Evolutionary conservation across 768 basidiomycete species (phyloP).

Genomic region (Suillus hirtellus): DNA sequence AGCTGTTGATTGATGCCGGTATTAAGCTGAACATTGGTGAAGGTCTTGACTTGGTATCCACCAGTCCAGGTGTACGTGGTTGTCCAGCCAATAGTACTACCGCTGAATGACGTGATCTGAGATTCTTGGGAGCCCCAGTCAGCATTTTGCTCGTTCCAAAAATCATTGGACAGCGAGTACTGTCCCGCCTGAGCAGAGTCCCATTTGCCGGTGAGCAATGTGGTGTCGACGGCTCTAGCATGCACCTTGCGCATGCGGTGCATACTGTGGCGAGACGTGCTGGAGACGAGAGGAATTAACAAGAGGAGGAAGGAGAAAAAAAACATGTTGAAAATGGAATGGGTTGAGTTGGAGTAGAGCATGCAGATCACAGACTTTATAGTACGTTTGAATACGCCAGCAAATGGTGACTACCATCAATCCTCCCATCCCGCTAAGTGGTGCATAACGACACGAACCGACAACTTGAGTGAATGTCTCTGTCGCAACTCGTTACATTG

Average conservation of each 20-base stretch:
- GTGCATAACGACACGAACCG: neutral
- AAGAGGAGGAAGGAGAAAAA: constrained; percentile 11
- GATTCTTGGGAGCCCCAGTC: constrained; percentile 54
- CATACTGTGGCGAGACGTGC: neutral
- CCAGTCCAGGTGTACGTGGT: constrained; percentile 57
- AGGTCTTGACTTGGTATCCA: constrained; percentile 57
- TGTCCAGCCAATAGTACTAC: constrained; percentile 48
- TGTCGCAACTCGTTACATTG: neutral
- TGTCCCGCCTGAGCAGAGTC: constrained; percentile 43
- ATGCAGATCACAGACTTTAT: neutral
- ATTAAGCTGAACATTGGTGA: constrained; percentile 56
- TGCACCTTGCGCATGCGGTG: neutral
- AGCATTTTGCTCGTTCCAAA: constrained; percentile 42
- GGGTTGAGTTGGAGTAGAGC: neutral
- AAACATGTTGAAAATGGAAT: neutral
- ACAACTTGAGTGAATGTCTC: neutral
- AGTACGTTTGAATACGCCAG: neutral
- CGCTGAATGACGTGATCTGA: constrained; percentile 42
- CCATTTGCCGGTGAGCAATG: constrained; percentile 48
- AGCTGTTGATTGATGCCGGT: constrained; percentile 52
- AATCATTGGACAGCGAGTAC: constrained; percentile 54
- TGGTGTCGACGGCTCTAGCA: constrained; percentile 22
- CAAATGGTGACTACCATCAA: constrained; percentile 3
- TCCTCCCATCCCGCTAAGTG: neutral
- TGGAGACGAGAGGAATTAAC: constrained; percentile 25